These are phyloP conservation scores for Cyberlindnera samutprakarnensis DNA, from an alignment of 805 yeast genomes.

Conservation along the genomic window DNA sequence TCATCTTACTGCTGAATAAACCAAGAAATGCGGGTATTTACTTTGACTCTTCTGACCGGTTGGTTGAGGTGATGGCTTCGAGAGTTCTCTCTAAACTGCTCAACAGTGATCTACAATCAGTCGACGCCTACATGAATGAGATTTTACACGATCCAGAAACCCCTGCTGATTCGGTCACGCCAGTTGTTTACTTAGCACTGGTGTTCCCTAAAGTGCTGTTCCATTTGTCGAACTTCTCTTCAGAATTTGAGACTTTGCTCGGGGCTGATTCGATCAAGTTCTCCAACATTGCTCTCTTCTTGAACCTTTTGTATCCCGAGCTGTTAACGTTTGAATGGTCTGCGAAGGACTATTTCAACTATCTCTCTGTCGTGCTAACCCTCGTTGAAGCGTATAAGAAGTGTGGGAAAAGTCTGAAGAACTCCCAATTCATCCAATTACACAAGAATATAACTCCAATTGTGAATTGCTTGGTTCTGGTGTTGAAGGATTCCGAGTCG, in stretches of 20 bases:
- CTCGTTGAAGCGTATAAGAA: slow-evolving; percentile 17
- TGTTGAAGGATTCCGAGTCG: slow-evolving; percentile 14
- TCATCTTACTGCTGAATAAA: slow-evolving; percentile 24
- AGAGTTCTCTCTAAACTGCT: slow-evolving; percentile 28
- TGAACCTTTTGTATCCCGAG: slow-evolving; percentile 14
- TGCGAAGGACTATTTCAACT: slow-evolving; percentile 20
- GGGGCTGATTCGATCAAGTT: slow-evolving; percentile 15
- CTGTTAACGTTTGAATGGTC: slow-evolving; percentile 20
- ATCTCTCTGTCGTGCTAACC: slow-evolving; percentile 16
- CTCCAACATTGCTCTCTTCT: slow-evolving; percentile 14
- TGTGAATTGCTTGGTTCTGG: slow-evolving; percentile 12
- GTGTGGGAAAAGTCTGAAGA: slow-evolving; percentile 11
- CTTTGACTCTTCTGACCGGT: slow-evolving; percentile 23
- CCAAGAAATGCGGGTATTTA: slow-evolving; percentile 26
- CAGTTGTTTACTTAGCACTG: slow-evolving; percentile 13
- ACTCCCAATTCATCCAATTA: slow-evolving; percentile 11
- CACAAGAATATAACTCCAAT: slow-evolving; percentile 12
- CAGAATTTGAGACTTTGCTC: slow-evolving; percentile 17
- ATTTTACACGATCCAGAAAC: slow-evolving; percentile 13
- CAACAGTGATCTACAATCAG: slow-evolving; percentile 13
- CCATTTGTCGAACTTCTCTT: slow-evolving; percentile 24
- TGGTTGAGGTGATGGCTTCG: slow-evolving; percentile 28
- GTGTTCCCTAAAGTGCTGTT: slow-evolving; percentile 23
- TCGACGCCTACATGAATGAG: slow-evolving; percentile 15
- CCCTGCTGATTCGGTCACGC: slow-evolving; percentile 9